A percentile compares a stretch with the other conserved stretches of the same genome.
Conservation (phyloP, 495 filamentous ascomycete species). For the Extremus antarcticus region DNA sequence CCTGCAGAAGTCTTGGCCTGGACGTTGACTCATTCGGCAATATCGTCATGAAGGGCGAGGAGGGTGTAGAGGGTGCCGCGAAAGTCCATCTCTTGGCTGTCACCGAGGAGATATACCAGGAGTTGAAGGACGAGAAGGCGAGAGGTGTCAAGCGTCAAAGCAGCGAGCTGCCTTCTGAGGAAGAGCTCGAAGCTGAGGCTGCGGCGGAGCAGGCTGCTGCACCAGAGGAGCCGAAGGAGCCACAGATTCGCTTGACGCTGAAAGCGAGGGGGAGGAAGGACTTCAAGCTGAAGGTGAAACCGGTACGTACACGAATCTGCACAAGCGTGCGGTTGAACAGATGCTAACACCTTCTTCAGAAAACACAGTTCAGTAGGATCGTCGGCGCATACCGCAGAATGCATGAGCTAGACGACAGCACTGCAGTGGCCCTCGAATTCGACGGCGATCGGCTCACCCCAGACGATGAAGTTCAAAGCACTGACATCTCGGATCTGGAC, state of each 20-base stretch:
- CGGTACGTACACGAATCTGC: constrained; percentile 29
- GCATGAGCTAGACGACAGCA: constrained; percentile 36
- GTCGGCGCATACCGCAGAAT: constrained; percentile 41
- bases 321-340: background rate
- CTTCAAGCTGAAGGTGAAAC: constrained; percentile 47
- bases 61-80: constrained; percentile 22
- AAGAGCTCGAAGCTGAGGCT: constrained; percentile 26
- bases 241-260: constrained; percentile 43
- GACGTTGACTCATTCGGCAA: constrained; percentile 34
- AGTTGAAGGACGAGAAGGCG: constrained; percentile 26
- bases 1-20: constrained; percentile 55
- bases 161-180: constrained; percentile 16
- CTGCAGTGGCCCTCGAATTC: constrained; percentile 54
- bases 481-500: constrained; percentile 73
- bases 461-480: constrained; percentile 47
- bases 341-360: constrained; percentile 25
- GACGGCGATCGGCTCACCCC: constrained; percentile 69
- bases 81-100: constrained; percentile 56
- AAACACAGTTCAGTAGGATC: constrained; percentile 44
- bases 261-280: constrained; percentile 46
- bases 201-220: constrained; percentile 19
- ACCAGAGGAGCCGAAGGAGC: constrained; percentile 15
- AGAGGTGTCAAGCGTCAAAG: constrained; percentile 28
- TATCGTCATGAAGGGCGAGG: constrained; percentile 27
- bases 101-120: constrained; percentile 42